Base-by-base conservation (phyloP, 2,329 filamentous ascomycete genomes). In the Nigrospora osmanthi region DNA sequence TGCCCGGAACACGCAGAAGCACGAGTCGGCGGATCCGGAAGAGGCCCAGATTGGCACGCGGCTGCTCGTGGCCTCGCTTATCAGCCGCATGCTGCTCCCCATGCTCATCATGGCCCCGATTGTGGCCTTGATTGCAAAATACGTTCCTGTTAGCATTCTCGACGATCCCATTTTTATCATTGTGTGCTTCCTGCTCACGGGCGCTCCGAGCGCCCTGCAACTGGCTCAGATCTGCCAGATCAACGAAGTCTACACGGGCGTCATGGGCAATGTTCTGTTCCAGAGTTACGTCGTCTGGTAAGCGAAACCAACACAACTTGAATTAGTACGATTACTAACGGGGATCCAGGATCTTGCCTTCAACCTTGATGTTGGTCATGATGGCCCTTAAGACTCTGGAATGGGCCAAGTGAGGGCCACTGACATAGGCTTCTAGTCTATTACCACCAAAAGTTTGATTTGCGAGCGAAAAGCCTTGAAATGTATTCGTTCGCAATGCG, bases 151-250 rank as follows among this genome's bases (percentile, higher is more conserved):
- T 58, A 94, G 87, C 71, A 97, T 98, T 55, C 73, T 98, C 32
- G 93, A 94, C 61, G 93, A 98, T 60, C 93, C 93, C 11, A 98
- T 98, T 57, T 98, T 98, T 65, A 83, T 98, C 54, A 88, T 98
- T 54, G 93, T 98, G 33, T 96, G 90, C 68, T 98, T 97, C 76
- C 73, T 98, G 52, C 85, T 98, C 53, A 91, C 89, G 0, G 93
- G 93, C 33, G 93, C 93, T 3, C 93, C 93, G 7, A 94, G 86
- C 51, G 93, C 93, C 23, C 73, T 98, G 52, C 93, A 98, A 68
- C 71, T 98, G 59, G 91, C 93, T 6, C 93, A 98, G 69, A 98
- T 98, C 49, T 98, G 93, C 69, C 93, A 97, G 74, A 87, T 97
- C 69, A 98, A 98, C 66, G 85, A 85, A 51, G 93, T 98, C 11